Evolutionary conservation across 2,329 filamentous ascomycete species (phyloP).

Genomic region (Helicocarpus griseus): DNA sequence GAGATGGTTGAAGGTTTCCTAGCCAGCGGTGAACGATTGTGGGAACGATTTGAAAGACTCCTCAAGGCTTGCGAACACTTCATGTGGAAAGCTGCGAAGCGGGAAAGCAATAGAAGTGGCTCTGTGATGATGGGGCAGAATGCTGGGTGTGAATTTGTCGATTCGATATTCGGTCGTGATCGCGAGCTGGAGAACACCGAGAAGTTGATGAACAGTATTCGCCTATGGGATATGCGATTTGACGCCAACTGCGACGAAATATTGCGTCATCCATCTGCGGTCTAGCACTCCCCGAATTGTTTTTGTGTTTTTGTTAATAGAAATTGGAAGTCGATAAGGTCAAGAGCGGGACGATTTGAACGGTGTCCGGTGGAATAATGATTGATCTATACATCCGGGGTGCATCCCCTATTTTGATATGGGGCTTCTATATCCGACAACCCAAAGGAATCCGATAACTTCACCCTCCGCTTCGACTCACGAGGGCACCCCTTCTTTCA

Average conservation of each 20-base stretch:
- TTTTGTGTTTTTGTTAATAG: not conserved
- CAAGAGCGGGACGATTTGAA: not conserved
- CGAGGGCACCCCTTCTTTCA: not conserved
- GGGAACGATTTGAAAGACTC: slow-evolving; percentile 71
- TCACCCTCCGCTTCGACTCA: too few relatives aligned
- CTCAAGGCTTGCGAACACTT: slow-evolving; percentile 87
- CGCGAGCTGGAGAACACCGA: slow-evolving; percentile 83
- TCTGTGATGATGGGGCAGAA: slow-evolving; percentile 74
- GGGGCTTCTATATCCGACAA: not conserved
- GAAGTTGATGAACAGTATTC: slow-evolving; percentile 80
- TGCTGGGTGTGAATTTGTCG: slow-evolving; percentile 88
- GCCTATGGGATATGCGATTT: slow-evolving; percentile 86
- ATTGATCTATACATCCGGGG: not conserved
- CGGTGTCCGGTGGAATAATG: not conserved
- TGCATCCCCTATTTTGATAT: not conserved
- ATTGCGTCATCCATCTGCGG: not conserved
- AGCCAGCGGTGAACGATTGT: slow-evolving; percentile 76
- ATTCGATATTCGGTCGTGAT: slow-evolving; percentile 88
- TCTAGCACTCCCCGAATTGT: too few relatives aligned
- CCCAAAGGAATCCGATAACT: not conserved
- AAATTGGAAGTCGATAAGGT: not conserved
- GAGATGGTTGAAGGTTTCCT: slow-evolving; percentile 88
- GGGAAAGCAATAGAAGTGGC: slow-evolving; percentile 50
- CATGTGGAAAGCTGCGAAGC: slow-evolving; percentile 86
- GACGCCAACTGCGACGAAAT: slow-evolving; percentile 94